Evolutionary conservation across 106 monocot species (phyloP), one percentile per base, ranked within the genome.

Genomic region (Iris macrosiphon): DNA sequence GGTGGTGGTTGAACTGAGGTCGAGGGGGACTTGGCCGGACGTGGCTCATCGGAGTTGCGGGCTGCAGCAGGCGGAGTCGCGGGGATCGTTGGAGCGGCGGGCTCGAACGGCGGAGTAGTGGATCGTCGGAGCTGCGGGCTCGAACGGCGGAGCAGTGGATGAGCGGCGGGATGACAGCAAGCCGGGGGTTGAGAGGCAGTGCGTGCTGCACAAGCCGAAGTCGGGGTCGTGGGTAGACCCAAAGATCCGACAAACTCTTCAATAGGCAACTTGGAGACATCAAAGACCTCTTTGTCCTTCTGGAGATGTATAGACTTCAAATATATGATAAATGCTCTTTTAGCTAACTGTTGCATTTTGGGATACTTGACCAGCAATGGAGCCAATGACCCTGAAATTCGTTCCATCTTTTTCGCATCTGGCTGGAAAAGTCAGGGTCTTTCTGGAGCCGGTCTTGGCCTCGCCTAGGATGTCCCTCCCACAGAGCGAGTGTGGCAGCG

Each of bases 311-410:
- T 63, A 29, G 96, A 96, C 40, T 63, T 86, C 22, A 86, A 45
- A 68, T 96, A 96, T 42, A 83, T 90, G 15, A 77, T 51, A 59
- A 96, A 89, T 28, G 96, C 75, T 49, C 76, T 78, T 71, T 87
- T 74, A 28, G 80, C 96, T 45, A 89, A 25, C 38, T 72, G 67
- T 52, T 82, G 85, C 67, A 96, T 52, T 46, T 80, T 67, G 6
- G 90, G 86, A 67, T 75, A 83, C 64, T 96, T 77, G 7, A 90
- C 96, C 11, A 96, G 63, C 24, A 86, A 55, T 39, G 95, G 67
- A 12, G 95, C 57, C 46, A 96, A 53, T 9, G 65, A 37, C 12
- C 63, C 78, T 55, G 85, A 89, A 46, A 96, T 70, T 68, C 82
- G 69, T 27, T 82, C 72, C 56, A 84, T 55, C 65, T 66, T 82